Conservation (phyloP, 2,329 filamentous ascomycete genomes). For the Sclerotinia sclerotiorum region DNA sequence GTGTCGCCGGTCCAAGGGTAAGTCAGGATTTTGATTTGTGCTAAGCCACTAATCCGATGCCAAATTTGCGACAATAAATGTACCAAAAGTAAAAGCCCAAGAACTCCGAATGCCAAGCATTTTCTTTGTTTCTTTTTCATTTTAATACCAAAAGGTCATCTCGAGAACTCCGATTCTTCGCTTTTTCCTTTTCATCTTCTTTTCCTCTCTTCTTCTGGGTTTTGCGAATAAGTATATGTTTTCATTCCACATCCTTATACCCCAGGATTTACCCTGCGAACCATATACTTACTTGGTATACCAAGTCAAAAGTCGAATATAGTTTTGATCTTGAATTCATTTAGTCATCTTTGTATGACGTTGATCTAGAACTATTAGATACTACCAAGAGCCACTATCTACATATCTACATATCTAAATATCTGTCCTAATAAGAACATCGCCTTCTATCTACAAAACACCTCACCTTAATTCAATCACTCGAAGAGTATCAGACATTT, state of each 20-base stretch:
- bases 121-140: conserved; percentile 1
- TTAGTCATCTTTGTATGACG: conserved; percentile 7
- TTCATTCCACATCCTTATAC: neutral
- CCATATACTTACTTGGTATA: neutral
- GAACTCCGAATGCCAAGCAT: conserved; percentile 6
- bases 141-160: neutral
- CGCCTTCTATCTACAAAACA: neutral
- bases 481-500: neutral
- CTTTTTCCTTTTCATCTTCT: neutral
- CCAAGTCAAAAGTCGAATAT: neutral
- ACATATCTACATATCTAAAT: neutral
- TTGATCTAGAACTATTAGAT: conserved; percentile 9
- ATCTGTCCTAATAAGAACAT: conserved; percentile 3
- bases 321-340: neutral
- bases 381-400: conserved; percentile 5
- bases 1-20: neutral
- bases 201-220: neutral
- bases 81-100: neutral
- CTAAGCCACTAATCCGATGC: neutral
- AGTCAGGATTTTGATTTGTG: neutral
- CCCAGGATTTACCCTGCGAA: neutral
- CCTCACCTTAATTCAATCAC: neutral
- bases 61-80: conserved; percentile 22
- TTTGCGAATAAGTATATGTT: neutral
- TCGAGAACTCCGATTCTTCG: neutral